phyloP scores from a whole-genome alignment of 1,284 basidiomycete genomes.

The Ceratobasidium sp. region DNA sequence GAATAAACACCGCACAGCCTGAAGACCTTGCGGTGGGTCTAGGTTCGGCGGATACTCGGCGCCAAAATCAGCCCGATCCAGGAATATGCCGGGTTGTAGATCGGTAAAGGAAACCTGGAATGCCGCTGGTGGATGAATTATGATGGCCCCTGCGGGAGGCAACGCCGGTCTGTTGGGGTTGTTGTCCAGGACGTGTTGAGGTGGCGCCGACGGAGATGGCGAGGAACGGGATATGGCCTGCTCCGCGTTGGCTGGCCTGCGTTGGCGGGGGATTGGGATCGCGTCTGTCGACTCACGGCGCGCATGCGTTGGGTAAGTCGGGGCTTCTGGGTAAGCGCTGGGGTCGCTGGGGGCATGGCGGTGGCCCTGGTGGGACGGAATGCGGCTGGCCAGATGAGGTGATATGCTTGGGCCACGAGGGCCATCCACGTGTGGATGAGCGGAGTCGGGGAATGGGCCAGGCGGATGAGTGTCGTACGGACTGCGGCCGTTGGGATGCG shows the following conservation, averaged over 20 bases:
- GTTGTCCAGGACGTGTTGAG: constrained; percentile 19
- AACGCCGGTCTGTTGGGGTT: constrained; percentile 37
- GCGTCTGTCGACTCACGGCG: constrained; percentile 39
- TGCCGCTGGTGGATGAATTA: constrained; percentile 37
- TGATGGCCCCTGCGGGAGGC: constrained; percentile 40
- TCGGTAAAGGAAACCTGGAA: constrained; percentile 45
- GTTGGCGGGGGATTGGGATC: constrained; percentile 32
- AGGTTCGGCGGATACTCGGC: constrained; percentile 47
- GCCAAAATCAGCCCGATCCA: constrained; percentile 46
- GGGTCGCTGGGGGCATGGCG: constrained; percentile 38
- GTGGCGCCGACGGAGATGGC: constrained; percentile 30
- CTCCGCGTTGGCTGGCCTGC: constrained; percentile 37
- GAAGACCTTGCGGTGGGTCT: constrained; percentile 47
- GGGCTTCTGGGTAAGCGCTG: constrained; percentile 16
- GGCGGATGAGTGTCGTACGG: constrained; percentile 41
- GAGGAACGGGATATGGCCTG: constrained; percentile 34
- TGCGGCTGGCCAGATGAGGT: constrained; percentile 36
- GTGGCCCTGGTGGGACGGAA: constrained; percentile 39
- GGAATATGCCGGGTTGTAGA: constrained; percentile 45
- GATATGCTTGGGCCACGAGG: constrained; percentile 37
- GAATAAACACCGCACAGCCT: constrained; percentile 46
- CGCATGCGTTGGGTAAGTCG: not conserved
- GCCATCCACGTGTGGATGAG: constrained; percentile 36
- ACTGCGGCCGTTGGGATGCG: constrained; percentile 35
- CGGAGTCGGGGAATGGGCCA: constrained; percentile 36